Evolutionary conservation across 2,329 filamentous ascomycete species (phyloP), one percentile per base, ranked within the genome.

Genomic region (Hypoxylon sp.): DNA sequence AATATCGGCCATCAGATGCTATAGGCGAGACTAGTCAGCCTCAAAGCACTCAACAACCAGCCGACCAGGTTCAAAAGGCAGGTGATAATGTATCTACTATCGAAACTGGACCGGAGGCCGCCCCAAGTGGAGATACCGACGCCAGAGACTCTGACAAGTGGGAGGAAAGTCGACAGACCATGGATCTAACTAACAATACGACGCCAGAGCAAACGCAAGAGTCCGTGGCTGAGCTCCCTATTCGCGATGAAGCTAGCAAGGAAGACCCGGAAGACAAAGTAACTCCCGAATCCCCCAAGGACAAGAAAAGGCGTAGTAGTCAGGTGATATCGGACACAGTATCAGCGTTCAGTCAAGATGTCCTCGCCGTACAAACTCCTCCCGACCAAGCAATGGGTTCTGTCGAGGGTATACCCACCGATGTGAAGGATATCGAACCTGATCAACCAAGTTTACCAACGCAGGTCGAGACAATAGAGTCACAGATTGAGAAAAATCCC

Each of bases 261-360:
- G 41, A 49, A 38, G 27, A 9, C 12, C n/a, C 17, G 21, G 54
- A 59, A 27, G 21, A 19, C 11, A 12, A 25, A 4, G 16, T 15
- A 20, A 19, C 27, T 20, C 40, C 20, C 19, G 60, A 58, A 32
- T 59, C 63, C 7, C 57, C 64, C 48, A 62, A 61, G 42, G 57
- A 60, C n/a, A 62, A 63, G 48, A 61, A 64, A 34, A 51, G 55
- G 40, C 54, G 50, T 19, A 37, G 40, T 43, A 55, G 49, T 34
- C 44, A 48, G 13, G 15, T 44, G 26, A 4, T 43, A 7, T 19
- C 25, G 4, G 57, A 64, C n/a, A 6, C 31, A 7, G 12, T 31
- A n/a, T 26, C 42, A 11, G 20, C 20, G 32, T 3, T 23, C 17
- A 32, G 23, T 27, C 40, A 57, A 16, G 45, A 51, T 16, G 17